Base-by-base conservation (phyloP, 257 asterid species). In the Penstemon eatonii region DNA sequence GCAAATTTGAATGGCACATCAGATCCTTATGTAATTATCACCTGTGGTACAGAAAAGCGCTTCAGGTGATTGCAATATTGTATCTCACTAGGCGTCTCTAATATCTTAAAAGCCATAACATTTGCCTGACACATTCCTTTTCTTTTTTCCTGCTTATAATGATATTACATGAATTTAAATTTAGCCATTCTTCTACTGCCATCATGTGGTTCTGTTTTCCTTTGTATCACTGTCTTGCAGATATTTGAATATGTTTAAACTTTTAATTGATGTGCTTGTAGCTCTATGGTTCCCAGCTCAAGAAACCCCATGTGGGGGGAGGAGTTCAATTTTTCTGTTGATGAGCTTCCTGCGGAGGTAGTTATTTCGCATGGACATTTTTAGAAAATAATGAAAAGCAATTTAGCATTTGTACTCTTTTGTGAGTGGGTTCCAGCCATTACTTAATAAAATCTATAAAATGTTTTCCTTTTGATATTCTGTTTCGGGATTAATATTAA, bases 241-340 rank as follows among this genome's bases (percentile, higher is more conserved):
- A 71, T 64, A 71, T 61, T 54, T 36, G n/a, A 62, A 42, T 55
- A 38, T 19, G 15, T 45, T 38, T 79, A 38, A 69, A 72, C 39
- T 66, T 55, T 65, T 58, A 59, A 68, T 57, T 71, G 40, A 45
- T 73, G 68, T 67, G 72, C 60, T 70, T 84, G 79, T 85, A 91
- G 98, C 79, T 91, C 98, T 73, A 89, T 91, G 98, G 88, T 91
- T 75, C 98, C 98, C 71, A 95, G 98, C 77, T 89, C 98, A 66
- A 85, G 98, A 85, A 91, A 91, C 84, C 98, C 98, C 76, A 85
- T 91, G 98, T 91, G 98, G 98, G 98, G 96, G 55, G 98, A 91
- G 86, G 98, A 89, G 84, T 91, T 91, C 83, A 89, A 89, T 78
- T 91, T 91, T 83, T 85, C 96, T 78, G 91, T 85, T 71, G 95